phyloP scores from a whole-genome alignment of 108 stramenopile genomes.

The Conticribra guillardii region DNA sequence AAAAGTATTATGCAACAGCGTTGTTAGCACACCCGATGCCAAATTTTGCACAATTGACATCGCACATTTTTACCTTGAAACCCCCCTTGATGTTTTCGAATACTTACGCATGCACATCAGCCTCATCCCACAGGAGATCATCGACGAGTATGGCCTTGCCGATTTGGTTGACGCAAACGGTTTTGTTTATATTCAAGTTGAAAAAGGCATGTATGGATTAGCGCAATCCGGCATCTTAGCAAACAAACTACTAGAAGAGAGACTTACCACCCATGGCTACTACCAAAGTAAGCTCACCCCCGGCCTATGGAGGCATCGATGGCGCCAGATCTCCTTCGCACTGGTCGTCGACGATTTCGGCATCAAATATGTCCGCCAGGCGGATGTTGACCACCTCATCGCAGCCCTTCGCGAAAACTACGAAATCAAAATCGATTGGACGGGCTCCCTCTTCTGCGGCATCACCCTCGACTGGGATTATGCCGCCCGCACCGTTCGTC shows the following conservation, averaged over 20 bases:
- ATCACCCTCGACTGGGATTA: not conserved
- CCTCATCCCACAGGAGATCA: constrained; percentile 36
- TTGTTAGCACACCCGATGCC: constrained; percentile 9
- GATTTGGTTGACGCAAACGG: constrained; percentile 6
- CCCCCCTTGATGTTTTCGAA: constrained; percentile 32
- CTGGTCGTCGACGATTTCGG: constrained; percentile 50
- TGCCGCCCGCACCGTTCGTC: too few species aligned
- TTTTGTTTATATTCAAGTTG: constrained; percentile 14
- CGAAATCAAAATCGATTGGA: constrained; percentile 3
- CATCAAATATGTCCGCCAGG: constrained; percentile 15
- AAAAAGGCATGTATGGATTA: constrained; percentile 56
- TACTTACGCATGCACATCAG: constrained; percentile 39
- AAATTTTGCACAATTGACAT: constrained; percentile 37
- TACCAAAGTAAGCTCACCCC: constrained; percentile 26
- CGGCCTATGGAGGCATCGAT: constrained; percentile 52
- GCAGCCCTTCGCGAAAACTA: constrained; percentile 3
- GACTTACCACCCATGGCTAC: constrained; percentile 31
- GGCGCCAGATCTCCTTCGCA: constrained; percentile 14
- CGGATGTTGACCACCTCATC: constrained; percentile 11
- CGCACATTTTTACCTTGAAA: constrained; percentile 55
- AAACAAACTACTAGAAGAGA: not conserved
- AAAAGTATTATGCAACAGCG: constrained; percentile 8
- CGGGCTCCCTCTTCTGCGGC: not conserved
- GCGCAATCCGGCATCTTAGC: constrained; percentile 58
- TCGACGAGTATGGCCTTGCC: constrained; percentile 38